Base-by-base conservation (phyloP, 2,329 filamentous ascomycete species). In the Gaeumannomyces tritici region DNA sequence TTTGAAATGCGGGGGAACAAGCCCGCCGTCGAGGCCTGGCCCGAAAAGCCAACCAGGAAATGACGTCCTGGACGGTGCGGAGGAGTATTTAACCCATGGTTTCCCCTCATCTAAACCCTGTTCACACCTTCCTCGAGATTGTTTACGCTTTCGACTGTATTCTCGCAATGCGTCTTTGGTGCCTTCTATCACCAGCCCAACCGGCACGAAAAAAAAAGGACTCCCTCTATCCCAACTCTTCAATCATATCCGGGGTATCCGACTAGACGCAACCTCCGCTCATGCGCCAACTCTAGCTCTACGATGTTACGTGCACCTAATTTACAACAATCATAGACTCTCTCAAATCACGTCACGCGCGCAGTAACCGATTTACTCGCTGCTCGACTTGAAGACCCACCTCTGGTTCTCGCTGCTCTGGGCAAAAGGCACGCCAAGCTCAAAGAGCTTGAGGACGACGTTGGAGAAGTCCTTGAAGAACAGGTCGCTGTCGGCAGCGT, bases 391-490 rank as follows among this genome's bases (percentile, higher is more conserved):
- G 79, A 93, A 85, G 68, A 77, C 80, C 76, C 80, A 88, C 71
- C 80, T 73, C 70, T 73, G 68, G 67, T 73, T 81, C 74, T 88
- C 81, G 18, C 76, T 75, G 69, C 83, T 82, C 74, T 84, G 83
- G 69, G 85, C 76, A 75, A 97, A 98, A 47, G 93, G 93, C 64
- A 98, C 93, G 70, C 93, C 93, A 18, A 97, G 86, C 83, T 98
- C 93, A 69, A 98, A 93, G 59, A 99, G 84, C 80, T 89, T 93
- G 69, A 84, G 77, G 63, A 93, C 81, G 61, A 89, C 92, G 54
- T 86, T 83, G 15, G 87, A 81, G 75, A 98, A 99, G 75, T 98
- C 93, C 76, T 89, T 88, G 85, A 98, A 98, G 85, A 97, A 99
- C 61, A 80, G 80, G 63, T 92, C 89, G 75, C 90, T 91, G 77